Evolutionary conservation across 2,329 filamentous ascomycete genomes (phyloP).

Genomic region (Ophiocordyceps camponoti-saundersi): DNA sequence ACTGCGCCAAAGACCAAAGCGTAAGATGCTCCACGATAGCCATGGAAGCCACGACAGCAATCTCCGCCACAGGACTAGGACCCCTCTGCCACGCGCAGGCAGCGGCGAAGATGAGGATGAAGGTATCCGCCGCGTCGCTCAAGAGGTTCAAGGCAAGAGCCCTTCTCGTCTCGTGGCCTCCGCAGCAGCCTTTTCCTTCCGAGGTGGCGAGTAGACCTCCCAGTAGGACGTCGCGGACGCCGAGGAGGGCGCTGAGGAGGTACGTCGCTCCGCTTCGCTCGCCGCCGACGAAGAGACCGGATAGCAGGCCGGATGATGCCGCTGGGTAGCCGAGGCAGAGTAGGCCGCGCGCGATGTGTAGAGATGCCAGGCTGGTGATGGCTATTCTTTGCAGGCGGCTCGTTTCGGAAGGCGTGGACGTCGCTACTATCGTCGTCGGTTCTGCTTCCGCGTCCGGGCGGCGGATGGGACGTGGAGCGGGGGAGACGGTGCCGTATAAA

Average conservation of each 20-base stretch:
- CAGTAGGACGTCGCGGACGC: constrained; percentile 14
- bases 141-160: constrained; percentile 13
- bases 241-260: constrained; percentile 14
- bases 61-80: constrained; percentile 11
- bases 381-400: constrained; percentile 8
- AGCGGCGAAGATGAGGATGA: constrained; percentile 16
- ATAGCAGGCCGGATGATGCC: background rate
- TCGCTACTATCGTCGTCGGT: background rate
- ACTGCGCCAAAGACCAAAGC: constrained; percentile 13
- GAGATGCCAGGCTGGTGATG: constrained; percentile 8
- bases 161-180: constrained; percentile 11
- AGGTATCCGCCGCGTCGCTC: constrained; percentile 16
- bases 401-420: background rate
- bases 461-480: background rate
- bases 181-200: constrained; percentile 5
- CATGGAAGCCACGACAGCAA: constrained; percentile 12
- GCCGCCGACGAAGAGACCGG: constrained; percentile 14
- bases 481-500: background rate
- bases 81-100: constrained; percentile 12
- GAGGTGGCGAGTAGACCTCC: constrained; percentile 12
- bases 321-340: constrained; percentile 11
- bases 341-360: constrained; percentile 12
- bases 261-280: constrained; percentile 8
- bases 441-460: background rate
- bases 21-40: constrained; percentile 15